Percentiles rank a stretch among this genome's conserved stretches.
Conservation (phyloP, 306 rosid genomes). For the Purshia tridentata region DNA sequence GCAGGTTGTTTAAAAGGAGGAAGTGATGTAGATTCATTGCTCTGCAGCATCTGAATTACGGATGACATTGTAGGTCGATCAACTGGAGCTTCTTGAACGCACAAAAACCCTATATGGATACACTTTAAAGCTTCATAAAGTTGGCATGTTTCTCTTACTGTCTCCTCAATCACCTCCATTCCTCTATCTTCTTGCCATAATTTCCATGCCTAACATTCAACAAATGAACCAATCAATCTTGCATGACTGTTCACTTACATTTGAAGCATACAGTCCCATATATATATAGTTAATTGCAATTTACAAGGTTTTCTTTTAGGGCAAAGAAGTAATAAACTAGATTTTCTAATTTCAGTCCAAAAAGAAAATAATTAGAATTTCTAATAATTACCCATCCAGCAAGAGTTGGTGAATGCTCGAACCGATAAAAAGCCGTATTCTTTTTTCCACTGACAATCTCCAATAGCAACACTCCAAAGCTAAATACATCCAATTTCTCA, state of each 20-base stretch:
- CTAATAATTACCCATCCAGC: not conserved
- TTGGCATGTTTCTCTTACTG: not conserved
- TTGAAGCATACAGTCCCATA: too few relatives aligned
- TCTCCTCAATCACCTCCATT: slow-evolving; percentile 24
- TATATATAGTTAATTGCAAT: not conserved
- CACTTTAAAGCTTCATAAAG: too few relatives aligned
- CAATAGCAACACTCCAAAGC: not conserved
- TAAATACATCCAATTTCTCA: slow-evolving; percentile 10
- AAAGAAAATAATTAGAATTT: not conserved
- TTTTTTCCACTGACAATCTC: slow-evolving; percentile 26
- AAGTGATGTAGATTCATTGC: not conserved
- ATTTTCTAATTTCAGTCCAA: too few relatives aligned
- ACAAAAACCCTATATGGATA: slow-evolving; percentile 12
- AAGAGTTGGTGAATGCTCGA: slow-evolving; percentile 15
- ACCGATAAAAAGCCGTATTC: slow-evolving; percentile 4
- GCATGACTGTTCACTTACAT: not conserved
- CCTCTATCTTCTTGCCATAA: slow-evolving; percentile 26
- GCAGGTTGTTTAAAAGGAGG: slow-evolving; percentile 15
- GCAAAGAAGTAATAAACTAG: too few relatives aligned
- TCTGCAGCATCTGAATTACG: not conserved
- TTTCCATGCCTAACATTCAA: slow-evolving; percentile 5
- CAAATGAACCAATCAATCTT: not conserved
- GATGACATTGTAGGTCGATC: slow-evolving; percentile 26
- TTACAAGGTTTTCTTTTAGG: not conserved
- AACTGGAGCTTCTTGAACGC: slow-evolving; percentile 24